These are phyloP conservation scores for Tuber melanosporum DNA, from an alignment of 495 filamentous ascomycete genomes.

Conservation along the genomic window DNA sequence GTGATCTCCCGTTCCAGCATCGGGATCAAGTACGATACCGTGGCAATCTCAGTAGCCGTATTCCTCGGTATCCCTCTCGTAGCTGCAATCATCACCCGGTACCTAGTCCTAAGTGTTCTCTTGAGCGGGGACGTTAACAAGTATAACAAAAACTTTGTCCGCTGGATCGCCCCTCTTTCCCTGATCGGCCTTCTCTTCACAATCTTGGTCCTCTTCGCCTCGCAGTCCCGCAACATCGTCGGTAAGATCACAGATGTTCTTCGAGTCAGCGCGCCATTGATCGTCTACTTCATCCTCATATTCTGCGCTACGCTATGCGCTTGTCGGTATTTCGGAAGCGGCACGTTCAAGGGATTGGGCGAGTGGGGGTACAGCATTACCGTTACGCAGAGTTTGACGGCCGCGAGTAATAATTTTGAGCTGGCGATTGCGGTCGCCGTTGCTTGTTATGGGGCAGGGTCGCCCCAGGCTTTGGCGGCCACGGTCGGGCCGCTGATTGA, in stretches of 20 bases:
- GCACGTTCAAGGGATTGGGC: slow-evolving; percentile 22
- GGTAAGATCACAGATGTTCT: slow-evolving; percentile 77
- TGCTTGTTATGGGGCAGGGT: slow-evolving; percentile 70
- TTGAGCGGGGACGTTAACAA: slow-evolving; percentile 52
- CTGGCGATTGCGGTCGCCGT: slow-evolving; percentile 88
- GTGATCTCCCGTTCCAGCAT: slow-evolving; percentile 53
- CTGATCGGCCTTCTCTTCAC: slow-evolving; percentile 80
- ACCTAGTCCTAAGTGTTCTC: slow-evolving; percentile 46
- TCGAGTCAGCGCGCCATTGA: slow-evolving; percentile 68
- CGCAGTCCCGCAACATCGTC: slow-evolving; percentile 70
- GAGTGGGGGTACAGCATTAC: slow-evolving; percentile 63
- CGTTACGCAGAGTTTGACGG: slow-evolving; percentile 83
- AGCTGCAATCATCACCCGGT: slow-evolving; percentile 69
- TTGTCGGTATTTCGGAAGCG: slow-evolving; percentile 36
- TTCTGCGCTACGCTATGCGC: slow-evolving; percentile 61
- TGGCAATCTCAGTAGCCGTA: slow-evolving; percentile 71
- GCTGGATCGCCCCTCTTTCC: slow-evolving; percentile 63
- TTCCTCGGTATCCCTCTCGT: slow-evolving; percentile 82
- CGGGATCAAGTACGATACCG: slow-evolving; percentile 59
- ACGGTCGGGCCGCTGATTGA: slow-evolving; percentile 90
- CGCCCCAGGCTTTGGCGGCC: slow-evolving; percentile 78
- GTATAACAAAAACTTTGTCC: slow-evolving; percentile 66
- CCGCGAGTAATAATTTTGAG: slow-evolving; percentile 94
- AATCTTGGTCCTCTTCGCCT: slow-evolving; percentile 77
- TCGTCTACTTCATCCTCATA: slow-evolving; percentile 71